Evolutionary conservation across 2,329 filamentous ascomycete species (phyloP).

Genomic region (Ceratocystis ficicola): DNA sequence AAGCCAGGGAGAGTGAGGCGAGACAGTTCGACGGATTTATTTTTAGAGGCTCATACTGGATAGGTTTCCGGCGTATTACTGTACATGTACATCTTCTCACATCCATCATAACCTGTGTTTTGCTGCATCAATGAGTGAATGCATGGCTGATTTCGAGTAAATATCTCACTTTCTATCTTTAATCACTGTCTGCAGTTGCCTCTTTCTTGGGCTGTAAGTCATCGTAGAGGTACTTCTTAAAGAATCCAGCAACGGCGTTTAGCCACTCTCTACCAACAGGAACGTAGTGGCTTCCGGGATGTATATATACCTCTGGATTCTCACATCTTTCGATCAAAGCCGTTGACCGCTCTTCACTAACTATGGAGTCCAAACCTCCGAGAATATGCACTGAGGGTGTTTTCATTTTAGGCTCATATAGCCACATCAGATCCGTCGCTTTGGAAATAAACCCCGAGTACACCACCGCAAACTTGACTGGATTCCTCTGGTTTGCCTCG

Average conservation of each 20-base stretch:
- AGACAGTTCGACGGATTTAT: slow-evolving; percentile 12
- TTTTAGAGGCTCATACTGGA: slow-evolving; percentile 26
- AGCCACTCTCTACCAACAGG: slow-evolving; percentile 73
- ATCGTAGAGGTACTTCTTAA: slow-evolving; percentile 35
- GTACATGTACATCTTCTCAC: slow-evolving; percentile 30
- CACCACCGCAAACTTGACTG: slow-evolving; percentile 57
- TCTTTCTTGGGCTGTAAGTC: slow-evolving; percentile 20
- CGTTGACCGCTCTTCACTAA: slow-evolving; percentile 62
- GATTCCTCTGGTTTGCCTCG: slow-evolving; percentile 36
- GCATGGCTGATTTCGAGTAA: not conserved
- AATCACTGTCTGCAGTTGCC: not conserved
- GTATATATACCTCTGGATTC: slow-evolving; percentile 45
- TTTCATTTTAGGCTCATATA: slow-evolving; percentile 58
- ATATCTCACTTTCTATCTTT: not conserved
- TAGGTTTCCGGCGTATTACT: slow-evolving; percentile 26
- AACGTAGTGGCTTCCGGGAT: slow-evolving; percentile 85
- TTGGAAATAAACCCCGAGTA: slow-evolving; percentile 68
- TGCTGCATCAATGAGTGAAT: not conserved
- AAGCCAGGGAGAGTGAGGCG: not conserved
- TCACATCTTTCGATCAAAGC: slow-evolving; percentile 54
- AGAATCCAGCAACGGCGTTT: slow-evolving; percentile 61
- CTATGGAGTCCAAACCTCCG: slow-evolving; percentile 75
- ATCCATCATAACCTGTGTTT: slow-evolving; percentile 10
- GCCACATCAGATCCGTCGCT: slow-evolving; percentile 47
- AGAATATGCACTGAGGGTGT: slow-evolving; percentile 75